These are phyloP conservation scores for Russula ochroleuca DNA, from an alignment of 768 basidiomycete species.

Conservation along the genomic window DNA sequence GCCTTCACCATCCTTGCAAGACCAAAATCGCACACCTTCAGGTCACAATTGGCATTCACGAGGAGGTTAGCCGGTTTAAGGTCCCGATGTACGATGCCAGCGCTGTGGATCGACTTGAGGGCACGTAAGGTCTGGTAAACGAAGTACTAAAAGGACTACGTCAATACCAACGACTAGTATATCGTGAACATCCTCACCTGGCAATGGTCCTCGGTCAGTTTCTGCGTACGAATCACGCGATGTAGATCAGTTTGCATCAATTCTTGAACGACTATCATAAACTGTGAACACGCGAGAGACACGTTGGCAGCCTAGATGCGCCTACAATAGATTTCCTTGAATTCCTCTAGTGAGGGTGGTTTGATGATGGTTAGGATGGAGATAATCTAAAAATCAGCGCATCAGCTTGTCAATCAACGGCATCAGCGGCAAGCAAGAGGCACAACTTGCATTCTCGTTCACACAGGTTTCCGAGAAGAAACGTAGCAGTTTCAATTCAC, in stretches of 20 bases:
- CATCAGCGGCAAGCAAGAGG: conserved; percentile 15
- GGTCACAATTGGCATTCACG: conserved; percentile 84
- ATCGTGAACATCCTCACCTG: conserved; percentile 44
- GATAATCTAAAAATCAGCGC: conserved; percentile 59
- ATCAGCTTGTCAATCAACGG: conserved; percentile 3
- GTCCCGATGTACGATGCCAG: conserved; percentile 74
- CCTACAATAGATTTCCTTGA: conserved; percentile 85
- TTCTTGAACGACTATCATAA: conserved; percentile 66
- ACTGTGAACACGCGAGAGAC: conserved; percentile 7
- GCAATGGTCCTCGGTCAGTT: conserved; percentile 86
- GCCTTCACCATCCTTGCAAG: conserved; percentile 65
- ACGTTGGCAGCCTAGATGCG: conserved; percentile 1
- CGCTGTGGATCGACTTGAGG: conserved; percentile 85
- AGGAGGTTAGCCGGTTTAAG: conserved; percentile 86
- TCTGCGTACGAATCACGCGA: conserved; percentile 85
- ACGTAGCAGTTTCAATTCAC: conserved; percentile 87
- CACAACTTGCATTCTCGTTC: conserved; percentile 64
- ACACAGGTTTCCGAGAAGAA: conserved; percentile 77
- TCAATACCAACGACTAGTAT: conserved; percentile 1
- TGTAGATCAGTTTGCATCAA: conserved; percentile 90
- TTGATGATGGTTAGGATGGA: conserved; percentile 89
- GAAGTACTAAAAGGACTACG: conserved; percentile 53
- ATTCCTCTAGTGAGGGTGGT: conserved; percentile 65
- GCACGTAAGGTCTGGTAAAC: conserved; percentile 81
- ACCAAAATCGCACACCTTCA: conserved; percentile 89